phyloP scores from a whole-genome alignment of 441 rosid species.

The Erysimum cheiri region DNA sequence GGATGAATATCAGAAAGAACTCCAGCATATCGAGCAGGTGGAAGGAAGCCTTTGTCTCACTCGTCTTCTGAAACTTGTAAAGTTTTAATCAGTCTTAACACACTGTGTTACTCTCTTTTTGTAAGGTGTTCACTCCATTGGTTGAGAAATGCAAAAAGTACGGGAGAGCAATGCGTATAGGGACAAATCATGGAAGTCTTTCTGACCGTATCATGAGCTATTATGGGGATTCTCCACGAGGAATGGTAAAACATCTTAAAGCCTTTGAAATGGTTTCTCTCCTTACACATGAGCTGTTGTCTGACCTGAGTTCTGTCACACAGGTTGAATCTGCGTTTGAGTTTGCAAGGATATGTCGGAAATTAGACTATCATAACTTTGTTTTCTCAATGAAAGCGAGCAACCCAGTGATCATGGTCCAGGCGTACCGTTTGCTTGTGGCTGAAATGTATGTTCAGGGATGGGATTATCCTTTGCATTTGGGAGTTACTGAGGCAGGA shows the following conservation, averaged over 20 bases:
- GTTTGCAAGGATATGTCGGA: slow-evolving; percentile 92
- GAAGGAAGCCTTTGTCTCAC: slow-evolving; percentile 24
- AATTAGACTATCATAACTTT: slow-evolving; percentile 93
- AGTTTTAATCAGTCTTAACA: background rate
- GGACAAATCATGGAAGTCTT: slow-evolving; percentile 99
- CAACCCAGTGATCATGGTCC: slow-evolving; percentile 98
- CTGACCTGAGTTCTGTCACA: slow-evolving; percentile 41
- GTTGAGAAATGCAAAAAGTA: slow-evolving; percentile 97
- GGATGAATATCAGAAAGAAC: slow-evolving; percentile 94
- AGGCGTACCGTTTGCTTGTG: slow-evolving; percentile 90
- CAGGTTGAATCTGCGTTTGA: slow-evolving; percentile 99
- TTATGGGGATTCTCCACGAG: slow-evolving; percentile 96
- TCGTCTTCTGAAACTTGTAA: slow-evolving; percentile 4
- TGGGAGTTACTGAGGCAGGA: slow-evolving; percentile 99
- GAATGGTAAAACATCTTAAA: slow-evolving; percentile 69
- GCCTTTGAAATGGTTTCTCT: slow-evolving; percentile 27
- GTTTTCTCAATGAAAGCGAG: slow-evolving; percentile 99
- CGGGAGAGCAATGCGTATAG: slow-evolving; percentile 98
- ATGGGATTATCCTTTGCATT: slow-evolving; percentile 96
- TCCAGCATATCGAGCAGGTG: slow-evolving; percentile 92
- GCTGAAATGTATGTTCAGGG: slow-evolving; percentile 98
- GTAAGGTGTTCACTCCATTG: slow-evolving; percentile 85
- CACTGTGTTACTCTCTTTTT: background rate
- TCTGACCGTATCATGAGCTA: slow-evolving; percentile 99
- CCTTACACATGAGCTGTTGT: slow-evolving; percentile 23